phyloP scores from a whole-genome alignment of 2,329 filamentous ascomycete genomes.

The Colletotrichum karsti region DNA sequence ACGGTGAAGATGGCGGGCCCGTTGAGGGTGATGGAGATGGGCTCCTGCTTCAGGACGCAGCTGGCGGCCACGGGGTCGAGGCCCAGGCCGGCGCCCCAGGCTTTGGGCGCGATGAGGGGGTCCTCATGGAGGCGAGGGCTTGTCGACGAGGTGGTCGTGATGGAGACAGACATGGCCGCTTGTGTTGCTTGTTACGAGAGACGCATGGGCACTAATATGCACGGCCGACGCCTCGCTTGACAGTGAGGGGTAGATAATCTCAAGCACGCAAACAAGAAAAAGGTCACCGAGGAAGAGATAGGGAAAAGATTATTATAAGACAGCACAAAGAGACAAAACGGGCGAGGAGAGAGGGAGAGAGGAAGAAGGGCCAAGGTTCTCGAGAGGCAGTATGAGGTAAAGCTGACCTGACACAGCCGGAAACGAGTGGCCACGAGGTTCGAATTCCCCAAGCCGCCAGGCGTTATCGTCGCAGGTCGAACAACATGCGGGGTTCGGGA shows the following conservation, averaged over 20 bases:
- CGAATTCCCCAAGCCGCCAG: not conserved
- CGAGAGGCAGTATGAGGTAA: slow-evolving; percentile 12
- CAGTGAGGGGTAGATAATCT: not conserved
- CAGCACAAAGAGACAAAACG: not conserved
- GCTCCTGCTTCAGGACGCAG: slow-evolving; percentile 52
- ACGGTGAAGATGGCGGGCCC: slow-evolving; percentile 56
- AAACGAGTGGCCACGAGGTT: slow-evolving; percentile 23
- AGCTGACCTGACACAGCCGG: slow-evolving; percentile 16
- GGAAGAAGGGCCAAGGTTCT: not conserved
- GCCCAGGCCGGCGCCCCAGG: slow-evolving; percentile 32
- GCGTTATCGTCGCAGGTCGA: slow-evolving; percentile 16
- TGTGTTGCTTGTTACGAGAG: not conserved
- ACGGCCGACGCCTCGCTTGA: slow-evolving; percentile 14
- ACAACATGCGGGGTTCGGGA: slow-evolving; percentile 22
- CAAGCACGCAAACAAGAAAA: not conserved
- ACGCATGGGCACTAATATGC: slow-evolving; percentile 31
- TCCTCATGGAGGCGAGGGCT: slow-evolving; percentile 17
- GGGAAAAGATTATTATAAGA: not conserved
- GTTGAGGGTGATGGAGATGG: slow-evolving; percentile 62
- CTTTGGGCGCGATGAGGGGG: slow-evolving; percentile 1
- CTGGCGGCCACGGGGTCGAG: slow-evolving; percentile 46
- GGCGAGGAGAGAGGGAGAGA: not conserved
- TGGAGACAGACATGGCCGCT: slow-evolving; percentile 28
- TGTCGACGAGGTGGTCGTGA: slow-evolving; percentile 18
- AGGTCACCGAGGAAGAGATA: not conserved